A percentile compares a stretch with the other conserved stretches of the same genome.
Evolutionary conservation across 345 rosid genomes (phyloP).

Genomic region (Brassica carinata): DNA sequence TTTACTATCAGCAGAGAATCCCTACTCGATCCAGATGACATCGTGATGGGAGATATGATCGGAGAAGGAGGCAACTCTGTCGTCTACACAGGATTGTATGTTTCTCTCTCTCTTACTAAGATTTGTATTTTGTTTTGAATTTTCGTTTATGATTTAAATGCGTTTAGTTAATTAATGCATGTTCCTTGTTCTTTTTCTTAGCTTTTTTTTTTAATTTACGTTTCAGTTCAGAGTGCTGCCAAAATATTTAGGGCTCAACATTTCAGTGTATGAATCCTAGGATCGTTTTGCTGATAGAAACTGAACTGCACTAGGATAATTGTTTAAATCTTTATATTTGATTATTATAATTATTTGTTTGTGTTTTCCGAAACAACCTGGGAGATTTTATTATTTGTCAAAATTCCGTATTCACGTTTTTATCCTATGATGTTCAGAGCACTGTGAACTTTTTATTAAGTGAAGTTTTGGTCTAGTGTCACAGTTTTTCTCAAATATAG

Average conservation of each 20-base stretch:
- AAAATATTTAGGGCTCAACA: background rate
- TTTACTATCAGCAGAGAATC: constrained; percentile 44
- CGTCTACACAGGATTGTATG: constrained; percentile 60
- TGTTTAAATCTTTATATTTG: background rate
- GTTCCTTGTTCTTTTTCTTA: background rate
- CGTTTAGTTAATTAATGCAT: background rate
- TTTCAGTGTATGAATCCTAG: background rate
- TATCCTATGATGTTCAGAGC: background rate
- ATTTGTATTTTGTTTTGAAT: background rate
- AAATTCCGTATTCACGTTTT: background rate
- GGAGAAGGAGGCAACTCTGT: constrained; percentile 54
- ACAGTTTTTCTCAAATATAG: background rate
- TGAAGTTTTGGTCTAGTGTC: background rate
- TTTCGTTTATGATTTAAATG: background rate
- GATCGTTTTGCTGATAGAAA: background rate
- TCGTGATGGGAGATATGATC: constrained; percentile 44
- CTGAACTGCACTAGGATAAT: background rate
- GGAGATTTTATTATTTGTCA: background rate
- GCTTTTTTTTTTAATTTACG: background rate
- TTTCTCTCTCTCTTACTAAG: constrained; percentile 5
- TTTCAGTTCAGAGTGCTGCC: background rate
- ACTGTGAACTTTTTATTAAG: background rate
- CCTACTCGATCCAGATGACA: constrained; percentile 46
- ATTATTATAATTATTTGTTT: background rate
- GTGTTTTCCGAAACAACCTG: background rate